Percentiles rank a stretch among this genome's conserved stretches.
Conservation (phyloP, 805 yeast genomes). For the Alloascoidea africana region DNA sequence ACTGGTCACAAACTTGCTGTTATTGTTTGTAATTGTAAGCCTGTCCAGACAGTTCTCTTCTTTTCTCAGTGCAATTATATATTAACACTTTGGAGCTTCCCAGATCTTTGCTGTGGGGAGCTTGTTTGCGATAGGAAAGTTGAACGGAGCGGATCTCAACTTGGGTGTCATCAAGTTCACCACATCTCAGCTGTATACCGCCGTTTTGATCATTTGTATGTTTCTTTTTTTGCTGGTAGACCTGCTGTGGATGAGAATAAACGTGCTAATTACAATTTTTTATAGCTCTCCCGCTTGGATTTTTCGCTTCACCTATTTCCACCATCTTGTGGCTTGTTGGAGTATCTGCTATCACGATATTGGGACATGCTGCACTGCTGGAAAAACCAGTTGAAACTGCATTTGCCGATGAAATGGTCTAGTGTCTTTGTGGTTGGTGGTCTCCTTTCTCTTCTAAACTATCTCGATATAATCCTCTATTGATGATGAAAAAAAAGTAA, state of each 20-base stretch:
- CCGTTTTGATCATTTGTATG: slow-evolving; percentile 40
- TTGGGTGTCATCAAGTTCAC: slow-evolving; percentile 56
- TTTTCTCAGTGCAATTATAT: too few species aligned
- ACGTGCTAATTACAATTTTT: too few species aligned
- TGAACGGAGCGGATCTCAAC: slow-evolving; percentile 72
- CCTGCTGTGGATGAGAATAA: too few species aligned
- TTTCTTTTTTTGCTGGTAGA: not conserved
- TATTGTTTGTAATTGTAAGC: slow-evolving; percentile 69
- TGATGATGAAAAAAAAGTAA: too few species aligned
- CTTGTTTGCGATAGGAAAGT: slow-evolving; percentile 57
- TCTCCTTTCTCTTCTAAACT: too few species aligned
- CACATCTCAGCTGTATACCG: slow-evolving; percentile 74
- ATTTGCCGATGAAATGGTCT: slow-evolving; percentile 61
- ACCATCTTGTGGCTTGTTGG: slow-evolving; percentile 88
- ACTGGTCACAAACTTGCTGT: slow-evolving; percentile 67
- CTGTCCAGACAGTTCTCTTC: too few species aligned
- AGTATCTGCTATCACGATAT: slow-evolving; percentile 61
- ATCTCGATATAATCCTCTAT: too few species aligned
- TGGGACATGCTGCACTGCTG: slow-evolving; percentile 79
- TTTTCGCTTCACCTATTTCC: slow-evolving; percentile 79
- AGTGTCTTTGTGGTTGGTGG: too few species aligned
- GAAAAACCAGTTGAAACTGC: slow-evolving; percentile 95
- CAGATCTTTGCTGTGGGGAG: slow-evolving; percentile 50
- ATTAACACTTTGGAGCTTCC: too few species aligned
- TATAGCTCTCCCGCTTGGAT: slow-evolving; percentile 70